Base-by-base conservation (phyloP, 129 eudicot genomes). In the Pulicaria dysenterica region DNA sequence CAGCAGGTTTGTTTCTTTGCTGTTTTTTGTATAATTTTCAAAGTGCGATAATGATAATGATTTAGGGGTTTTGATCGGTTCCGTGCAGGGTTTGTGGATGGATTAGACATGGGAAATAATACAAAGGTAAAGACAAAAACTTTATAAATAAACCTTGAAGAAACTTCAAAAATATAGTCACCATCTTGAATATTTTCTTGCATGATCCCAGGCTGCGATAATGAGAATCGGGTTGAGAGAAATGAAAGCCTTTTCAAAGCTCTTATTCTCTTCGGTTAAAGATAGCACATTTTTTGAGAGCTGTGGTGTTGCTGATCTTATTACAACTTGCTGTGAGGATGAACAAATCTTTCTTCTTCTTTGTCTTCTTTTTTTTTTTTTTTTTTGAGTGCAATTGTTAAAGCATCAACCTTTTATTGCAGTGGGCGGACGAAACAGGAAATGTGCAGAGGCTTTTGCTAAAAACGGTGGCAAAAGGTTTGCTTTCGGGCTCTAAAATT, bases 381-480 rank as follows among this genome's bases (percentile, higher is more conserved):
- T 14, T n/a, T n/a, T n/a, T n/a, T n/a, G n/a, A n/a, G 15, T 17
- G 12, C 9, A 36, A 17, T 67, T 55, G 55, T 9, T 44, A n/a
- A 12, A 15, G 44, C 31, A 57, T 58, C 12, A 16, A 14, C 76
- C 15, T 53, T 60, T n/a, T 67, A 58, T 78, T 50, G 46, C 86
- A 94, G 97, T 90, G 75, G 99, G 99, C 62, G 99, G 99, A 69
- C 83, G 99, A 80, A 95, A 95, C 78, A 84, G 99, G 87, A 95
- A 76, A 80, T 92, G 96, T 47, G 99, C 99, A 0, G 96, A 95
- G 77, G 99, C 99, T 66, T 95, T 95, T 76, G 99, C 96, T 16
- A 86, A 84, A 71, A 76, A 79, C 58, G 99, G 97, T 37, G 99
- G 99, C 65, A 88, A 81, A 74, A 89, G 98, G 96, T 89, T 70